Base-by-base conservation (phyloP, 169 alveolate species). In the Plasmodium relictum region DNA sequence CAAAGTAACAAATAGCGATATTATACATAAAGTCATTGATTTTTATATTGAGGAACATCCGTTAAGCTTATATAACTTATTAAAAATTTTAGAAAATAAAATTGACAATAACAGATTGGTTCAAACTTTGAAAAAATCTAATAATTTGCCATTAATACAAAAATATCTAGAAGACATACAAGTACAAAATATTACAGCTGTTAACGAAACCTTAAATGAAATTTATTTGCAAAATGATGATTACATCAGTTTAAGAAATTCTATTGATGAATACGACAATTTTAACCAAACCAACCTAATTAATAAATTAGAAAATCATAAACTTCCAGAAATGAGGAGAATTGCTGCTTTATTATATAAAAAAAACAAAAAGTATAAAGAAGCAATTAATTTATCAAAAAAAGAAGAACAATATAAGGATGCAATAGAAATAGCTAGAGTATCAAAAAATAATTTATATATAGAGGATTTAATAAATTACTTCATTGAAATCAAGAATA, bases 31-130 rank as follows among this genome's bases (percentile, higher is more conserved):
- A 93, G 98, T 99, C n/a, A 97, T 99, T 73, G 96, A 97, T 89
- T 99, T 99, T 93, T 98, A 98, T 95, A 95, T 98, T 44, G 99
- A 98, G 76, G 99, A 98, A 92, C 97, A 98, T 93, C 99, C 99
- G n/a, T 95, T 97, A 96, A 96, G 97, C 85, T 95, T 99, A 59
- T 97, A 98, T 86, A 97, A 97, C 73, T 95, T 98, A 74, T 92
- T 96, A 66, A 88, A 73, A 63, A 76, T 92, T 31, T 91, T 94
- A 73, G 95, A 93, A 83, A 88, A 68, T 61, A 97, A 97, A 93
- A 95, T 98, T 59, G 99, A 98, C 93, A 96, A 97, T 63, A 96
- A 98, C 59, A 97, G 99, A 41, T 96, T 98, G 63, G 99, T 98
- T 44, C 95, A 94, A 80, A 98, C 97, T 16, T 93, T 95, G 76